These are phyloP conservation scores for Eutypella sp. DNA, from an alignment of 2,329 filamentous ascomycete species.

Conservation along the genomic window DNA sequence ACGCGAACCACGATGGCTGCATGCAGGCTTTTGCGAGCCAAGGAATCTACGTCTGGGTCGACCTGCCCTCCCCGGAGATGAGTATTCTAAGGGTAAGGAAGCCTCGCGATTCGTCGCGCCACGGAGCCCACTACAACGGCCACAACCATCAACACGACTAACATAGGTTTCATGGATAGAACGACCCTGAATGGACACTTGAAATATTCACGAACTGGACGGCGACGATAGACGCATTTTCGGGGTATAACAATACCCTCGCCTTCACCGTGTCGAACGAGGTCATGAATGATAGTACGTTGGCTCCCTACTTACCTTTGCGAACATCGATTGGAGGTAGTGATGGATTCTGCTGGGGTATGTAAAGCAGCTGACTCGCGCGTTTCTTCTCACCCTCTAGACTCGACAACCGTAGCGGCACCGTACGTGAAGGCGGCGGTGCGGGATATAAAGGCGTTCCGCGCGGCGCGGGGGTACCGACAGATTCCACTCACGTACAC, in stretches of 20 bases:
- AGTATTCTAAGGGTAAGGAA: constrained; percentile 36
- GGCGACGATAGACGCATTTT: constrained; percentile 60
- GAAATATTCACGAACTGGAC: constrained; percentile 52
- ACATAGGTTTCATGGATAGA: constrained; percentile 6
- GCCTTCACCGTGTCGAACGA: background rate
- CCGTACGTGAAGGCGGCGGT: constrained; percentile 48
- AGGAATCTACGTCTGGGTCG: constrained; percentile 62
- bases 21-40: constrained; percentile 61
- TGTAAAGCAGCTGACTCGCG: no score
- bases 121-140: no score
- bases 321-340: no score
- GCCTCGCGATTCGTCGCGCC: no score
- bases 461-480: constrained; percentile 51
- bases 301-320: no score
- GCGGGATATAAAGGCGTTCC: constrained; percentile 65
- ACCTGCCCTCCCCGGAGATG: constrained; percentile 50
- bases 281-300: constrained; percentile 1
- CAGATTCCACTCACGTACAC: constrained; percentile 64
- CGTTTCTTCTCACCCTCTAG: background rate
- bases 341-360: no score
- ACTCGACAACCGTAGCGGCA: constrained; percentile 47
- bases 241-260: constrained; percentile 57
- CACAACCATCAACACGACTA: background rate
- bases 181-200: constrained; percentile 50
- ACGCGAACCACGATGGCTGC: constrained; percentile 56